These are phyloP conservation scores for Scedosporium boydii DNA, from an alignment of 2,329 filamentous ascomycete species.

Conservation along the genomic window DNA sequence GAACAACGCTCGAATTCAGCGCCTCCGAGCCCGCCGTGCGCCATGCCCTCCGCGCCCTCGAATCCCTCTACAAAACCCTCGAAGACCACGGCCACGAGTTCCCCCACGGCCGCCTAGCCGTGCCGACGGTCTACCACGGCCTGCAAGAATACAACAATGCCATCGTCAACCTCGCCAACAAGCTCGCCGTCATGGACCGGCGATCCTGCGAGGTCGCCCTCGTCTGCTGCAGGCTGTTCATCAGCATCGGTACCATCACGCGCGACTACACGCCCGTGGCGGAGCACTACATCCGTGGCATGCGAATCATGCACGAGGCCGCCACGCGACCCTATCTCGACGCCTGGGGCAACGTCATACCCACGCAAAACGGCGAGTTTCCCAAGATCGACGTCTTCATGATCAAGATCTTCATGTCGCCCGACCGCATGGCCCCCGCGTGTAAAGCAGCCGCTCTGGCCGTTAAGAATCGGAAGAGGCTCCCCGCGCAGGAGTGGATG, in stretches of 20 bases:
- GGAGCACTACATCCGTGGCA: conserved; percentile 31
- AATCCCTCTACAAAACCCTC: conserved; percentile 27
- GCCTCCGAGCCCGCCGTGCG: conserved; percentile 23
- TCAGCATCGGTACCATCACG: conserved; percentile 35
- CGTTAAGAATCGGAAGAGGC: not conserved
- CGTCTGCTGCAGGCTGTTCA: conserved; percentile 36
- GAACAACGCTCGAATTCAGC: conserved; percentile 26
- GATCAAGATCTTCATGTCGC: conserved; percentile 25
- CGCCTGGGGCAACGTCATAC: conserved; percentile 16
- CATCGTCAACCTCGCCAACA: conserved; percentile 27
- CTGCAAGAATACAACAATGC: conserved; percentile 32
- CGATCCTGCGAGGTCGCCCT: conserved; percentile 25
- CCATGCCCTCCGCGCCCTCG: conserved; percentile 30
- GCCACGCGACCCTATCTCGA: conserved; percentile 24
- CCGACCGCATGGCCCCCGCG: not conserved
- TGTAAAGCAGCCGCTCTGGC: not conserved
- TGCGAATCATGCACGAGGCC: conserved; percentile 32
- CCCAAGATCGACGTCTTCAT: conserved; percentile 31
- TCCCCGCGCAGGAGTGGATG: not conserved
- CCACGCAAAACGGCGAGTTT: conserved; percentile 21
- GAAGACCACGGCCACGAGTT: conserved; percentile 20
- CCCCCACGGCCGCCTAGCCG: conserved; percentile 17
- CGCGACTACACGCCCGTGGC: conserved; percentile 30
- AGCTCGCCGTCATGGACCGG: conserved; percentile 19
- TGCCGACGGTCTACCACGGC: conserved; percentile 23